A percentile compares a stretch with the other conserved stretches of the same genome.
Conservation (phyloP, 2,329 filamentous ascomycete genomes). For the Botrytis medusae region DNA sequence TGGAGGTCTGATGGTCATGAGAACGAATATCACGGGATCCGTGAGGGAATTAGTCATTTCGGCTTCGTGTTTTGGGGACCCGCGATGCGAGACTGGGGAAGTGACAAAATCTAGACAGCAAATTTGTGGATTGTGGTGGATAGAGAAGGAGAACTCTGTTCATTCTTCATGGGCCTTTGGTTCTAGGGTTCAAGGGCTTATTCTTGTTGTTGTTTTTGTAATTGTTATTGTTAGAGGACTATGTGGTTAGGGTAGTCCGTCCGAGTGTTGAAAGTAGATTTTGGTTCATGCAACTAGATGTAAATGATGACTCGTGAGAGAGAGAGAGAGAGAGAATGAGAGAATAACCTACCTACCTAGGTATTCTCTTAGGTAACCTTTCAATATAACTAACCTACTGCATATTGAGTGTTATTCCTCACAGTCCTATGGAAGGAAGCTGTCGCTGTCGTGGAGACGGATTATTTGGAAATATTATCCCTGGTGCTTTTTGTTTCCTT, state of each 20-base stretch:
- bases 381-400: background rate
- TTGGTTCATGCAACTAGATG: background rate
- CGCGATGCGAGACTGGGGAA: background rate
- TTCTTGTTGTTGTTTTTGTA: background rate
- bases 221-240: background rate
- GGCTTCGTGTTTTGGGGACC: background rate
- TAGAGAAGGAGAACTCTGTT: background rate
- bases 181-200: background rate
- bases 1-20: conserved; percentile 4
- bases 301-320: background rate
- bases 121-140: conserved; percentile 1
- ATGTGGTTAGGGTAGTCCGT: background rate
- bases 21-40: conserved; percentile 16
- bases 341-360: too few species aligned
- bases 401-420: background rate
- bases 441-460: background rate
- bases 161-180: background rate
- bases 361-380: background rate
- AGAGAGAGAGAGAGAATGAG: background rate
- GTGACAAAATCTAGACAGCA: background rate
- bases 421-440: background rate
- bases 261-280: background rate
- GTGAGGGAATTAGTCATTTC: background rate
- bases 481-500: background rate
- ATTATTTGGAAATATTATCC: background rate